A percentile compares a stretch with the other conserved stretches of the same genome.
Evolutionary conservation across 1,284 basidiomycete species (phyloP).

Genomic region (Cryptococcus maquisensis): DNA sequence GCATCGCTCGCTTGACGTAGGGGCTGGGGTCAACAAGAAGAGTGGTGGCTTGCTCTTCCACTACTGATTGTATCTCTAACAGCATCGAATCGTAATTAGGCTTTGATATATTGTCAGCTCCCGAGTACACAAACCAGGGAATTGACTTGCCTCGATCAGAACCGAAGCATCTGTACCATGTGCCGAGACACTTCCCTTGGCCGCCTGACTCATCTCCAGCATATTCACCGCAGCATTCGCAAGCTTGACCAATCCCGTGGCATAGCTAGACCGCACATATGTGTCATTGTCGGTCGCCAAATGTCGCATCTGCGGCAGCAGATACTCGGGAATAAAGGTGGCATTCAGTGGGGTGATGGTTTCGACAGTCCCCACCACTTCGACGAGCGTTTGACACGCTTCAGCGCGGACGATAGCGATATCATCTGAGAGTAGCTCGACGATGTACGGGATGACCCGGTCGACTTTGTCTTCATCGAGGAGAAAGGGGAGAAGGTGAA

Average conservation of each 20-base stretch:
- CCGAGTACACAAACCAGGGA: not conserved
- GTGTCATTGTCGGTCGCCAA: slow-evolving; percentile 78
- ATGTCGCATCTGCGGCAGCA: slow-evolving; percentile 82
- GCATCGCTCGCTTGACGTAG: slow-evolving; percentile 56
- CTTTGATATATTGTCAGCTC: slow-evolving; percentile 31
- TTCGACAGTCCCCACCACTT: slow-evolving; percentile 75
- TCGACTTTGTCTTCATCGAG: slow-evolving; percentile 95
- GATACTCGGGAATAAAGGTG: slow-evolving; percentile 85
- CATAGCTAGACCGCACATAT: slow-evolving; percentile 84
- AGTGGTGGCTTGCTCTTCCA: slow-evolving; percentile 82
- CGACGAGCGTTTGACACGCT: slow-evolving; percentile 74
- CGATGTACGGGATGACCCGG: slow-evolving; percentile 84
- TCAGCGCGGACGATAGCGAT: slow-evolving; percentile 72
- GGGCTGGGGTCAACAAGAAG: slow-evolving; percentile 56
- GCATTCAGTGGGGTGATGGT: slow-evolving; percentile 86
- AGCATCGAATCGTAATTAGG: slow-evolving; percentile 82
- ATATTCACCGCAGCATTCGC: slow-evolving; percentile 68
- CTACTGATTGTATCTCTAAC: slow-evolving; percentile 74
- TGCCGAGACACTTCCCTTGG: slow-evolving; percentile 58
- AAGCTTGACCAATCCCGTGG: slow-evolving; percentile 76
- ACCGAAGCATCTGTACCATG: slow-evolving; percentile 56
- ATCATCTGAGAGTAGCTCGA: slow-evolving; percentile 83
- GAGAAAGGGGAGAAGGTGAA: slow-evolving; percentile 75
- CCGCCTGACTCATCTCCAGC: slow-evolving; percentile 87
- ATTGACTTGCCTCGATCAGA: slow-evolving; percentile 17